phyloP scores from a whole-genome alignment of 371 early-diverging fungal genomes.

The Circinella minor region DNA sequence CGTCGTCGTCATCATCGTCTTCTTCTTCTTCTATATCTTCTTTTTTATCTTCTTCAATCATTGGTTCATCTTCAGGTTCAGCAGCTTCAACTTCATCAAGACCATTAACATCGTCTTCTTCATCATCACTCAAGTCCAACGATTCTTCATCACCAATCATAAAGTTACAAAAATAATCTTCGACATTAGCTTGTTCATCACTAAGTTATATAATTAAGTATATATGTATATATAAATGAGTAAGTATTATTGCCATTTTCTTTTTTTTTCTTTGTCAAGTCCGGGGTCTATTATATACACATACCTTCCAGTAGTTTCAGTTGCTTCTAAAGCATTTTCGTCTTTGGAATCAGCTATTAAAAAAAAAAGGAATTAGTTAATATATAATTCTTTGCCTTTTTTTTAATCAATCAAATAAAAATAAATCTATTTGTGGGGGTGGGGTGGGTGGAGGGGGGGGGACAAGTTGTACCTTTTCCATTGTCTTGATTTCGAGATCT shows the following conservation, averaged over 20 bases:
- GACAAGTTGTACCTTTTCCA: not conserved
- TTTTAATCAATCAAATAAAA: not conserved
- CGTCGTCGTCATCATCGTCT: slow-evolving; percentile 35
- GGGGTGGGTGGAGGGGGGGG: no score
- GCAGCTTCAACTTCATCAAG: slow-evolving; percentile 41
- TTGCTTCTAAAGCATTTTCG: not conserved
- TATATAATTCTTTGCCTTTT: no score
- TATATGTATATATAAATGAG: no score
- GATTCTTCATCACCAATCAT: slow-evolving; percentile 41
- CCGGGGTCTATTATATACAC: not conserved
- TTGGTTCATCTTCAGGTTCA: slow-evolving; percentile 19
- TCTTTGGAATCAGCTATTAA: not conserved
- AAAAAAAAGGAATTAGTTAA: not conserved
- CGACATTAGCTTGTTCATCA: slow-evolving; percentile 27
- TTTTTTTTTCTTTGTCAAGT: no score
- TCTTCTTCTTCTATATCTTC: slow-evolving; percentile 23
- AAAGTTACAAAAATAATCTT: slow-evolving; percentile 48
- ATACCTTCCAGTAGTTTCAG: not conserved
- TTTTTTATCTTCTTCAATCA: slow-evolving; percentile 34
- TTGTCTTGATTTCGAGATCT: slow-evolving; percentile 32
- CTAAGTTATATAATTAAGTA: slow-evolving; percentile 11
- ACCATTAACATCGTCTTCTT: slow-evolving; percentile 41
- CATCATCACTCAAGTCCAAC: slow-evolving; percentile 48
- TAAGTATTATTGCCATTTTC: no score
- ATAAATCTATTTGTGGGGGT: no score